Base-by-base conservation (phyloP, 177 flowering plant species). In the Vitis hybrid region DNA sequence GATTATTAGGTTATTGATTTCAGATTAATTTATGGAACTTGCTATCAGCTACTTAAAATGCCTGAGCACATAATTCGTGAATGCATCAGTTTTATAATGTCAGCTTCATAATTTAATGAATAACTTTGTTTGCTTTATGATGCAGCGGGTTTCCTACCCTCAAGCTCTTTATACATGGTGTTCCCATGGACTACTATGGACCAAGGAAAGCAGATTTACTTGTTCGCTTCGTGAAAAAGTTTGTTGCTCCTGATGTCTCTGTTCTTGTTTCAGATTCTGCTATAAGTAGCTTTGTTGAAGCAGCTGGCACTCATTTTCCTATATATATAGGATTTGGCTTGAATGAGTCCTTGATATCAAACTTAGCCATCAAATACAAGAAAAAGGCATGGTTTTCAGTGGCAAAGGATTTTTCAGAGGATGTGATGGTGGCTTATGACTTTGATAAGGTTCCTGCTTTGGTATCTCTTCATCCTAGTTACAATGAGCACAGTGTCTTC, bases 381-480 rank as follows among this genome's bases (percentile, higher is more conserved):
- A 92, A 87, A 66, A 96, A 85, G 65, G 97, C 97, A 45, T 96
- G 99, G 99, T 93, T 96, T 86, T 75, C 99, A 66, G 87, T 92
- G 70, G 94, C 97, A 52, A 90, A 87, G 69, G 95, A 82, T 80
- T 88, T 88, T 74, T 87, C 97, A 5, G 98, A 93, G 69, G 90
- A 94, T 5, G 70, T 71, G 31, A 92, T 93, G 97, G 69, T 84
- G 22, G 68, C 71, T 2, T 86, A 93, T 81, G 91, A 92, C 81
- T 94, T 96, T 82, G 97, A 93, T 78, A 96, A 96, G 76, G 85
- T 81, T 73, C 99, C 99, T 73, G 95, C 98, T 72, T 72, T 96
- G 79, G 90, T 87, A n/a, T 75, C 89, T 61, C 65, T 87, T 74
- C 95, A 86, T 79, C 98, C 94, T 51, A 77, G n/a, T 51, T 87